phyloP scores from a whole-genome alignment of 2,329 filamentous ascomycete species.

The Paracamarosporium sp. region DNA sequence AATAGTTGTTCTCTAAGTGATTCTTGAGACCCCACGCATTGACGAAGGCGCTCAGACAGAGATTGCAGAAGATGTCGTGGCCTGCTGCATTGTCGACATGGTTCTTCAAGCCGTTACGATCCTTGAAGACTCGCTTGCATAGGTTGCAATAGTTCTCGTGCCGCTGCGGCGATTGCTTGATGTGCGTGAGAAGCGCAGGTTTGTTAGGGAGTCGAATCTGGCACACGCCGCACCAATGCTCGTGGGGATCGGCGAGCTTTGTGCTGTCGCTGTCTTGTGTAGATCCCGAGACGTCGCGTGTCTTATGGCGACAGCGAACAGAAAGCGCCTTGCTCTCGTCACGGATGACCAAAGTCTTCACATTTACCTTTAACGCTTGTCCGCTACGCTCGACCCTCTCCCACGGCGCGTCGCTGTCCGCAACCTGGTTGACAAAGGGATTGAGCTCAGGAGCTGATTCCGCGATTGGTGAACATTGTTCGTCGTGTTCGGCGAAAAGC shows the following conservation, averaged over 20 bases:
- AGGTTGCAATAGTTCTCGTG: constrained; percentile 45
- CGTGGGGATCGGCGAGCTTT: constrained; percentile 23
- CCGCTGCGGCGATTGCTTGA: constrained; percentile 26
- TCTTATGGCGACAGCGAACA: background rate
- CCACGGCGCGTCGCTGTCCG: constrained; percentile 32
- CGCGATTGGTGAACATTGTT: constrained; percentile 5
- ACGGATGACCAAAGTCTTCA: constrained; percentile 18
- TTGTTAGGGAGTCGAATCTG: constrained; percentile 30
- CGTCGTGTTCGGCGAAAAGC: constrained; percentile 24
- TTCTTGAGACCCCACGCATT: constrained; percentile 40
- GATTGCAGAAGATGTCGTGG: constrained; percentile 39
- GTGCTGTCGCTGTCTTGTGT: constrained; percentile 15
- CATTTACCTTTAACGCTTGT: background rate
- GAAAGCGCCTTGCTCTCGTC: constrained; percentile 4
- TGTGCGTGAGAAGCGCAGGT: constrained; percentile 27
- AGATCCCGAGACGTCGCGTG: constrained; percentile 13
- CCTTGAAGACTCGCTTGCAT: constrained; percentile 42
- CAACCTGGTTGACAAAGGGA: constrained; percentile 31
- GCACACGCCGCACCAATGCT: constrained; percentile 45
- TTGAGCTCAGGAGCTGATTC: constrained; percentile 12
- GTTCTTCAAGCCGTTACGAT: constrained; percentile 43
- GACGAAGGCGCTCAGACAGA: constrained; percentile 43
- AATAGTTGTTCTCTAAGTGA: constrained; percentile 42
- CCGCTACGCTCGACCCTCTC: constrained; percentile 32
- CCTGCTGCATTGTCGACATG: constrained; percentile 38